phyloP scores from a whole-genome alignment of 2,329 filamentous ascomycete species.

The Lecanicillium sp. region DNA sequence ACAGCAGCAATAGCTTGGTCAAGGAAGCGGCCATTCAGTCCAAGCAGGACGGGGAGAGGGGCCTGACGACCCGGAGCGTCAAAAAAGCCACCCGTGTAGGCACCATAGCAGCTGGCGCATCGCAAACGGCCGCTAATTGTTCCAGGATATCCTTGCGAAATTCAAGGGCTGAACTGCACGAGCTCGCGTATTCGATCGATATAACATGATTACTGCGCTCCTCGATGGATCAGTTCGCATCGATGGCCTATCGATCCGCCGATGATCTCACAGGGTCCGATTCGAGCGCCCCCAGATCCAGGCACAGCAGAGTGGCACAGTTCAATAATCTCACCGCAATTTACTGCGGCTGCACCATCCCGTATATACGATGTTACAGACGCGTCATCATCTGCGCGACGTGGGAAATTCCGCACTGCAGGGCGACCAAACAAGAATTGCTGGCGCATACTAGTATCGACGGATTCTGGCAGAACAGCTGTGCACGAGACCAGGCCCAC shows the following conservation, averaged over 20 bases:
- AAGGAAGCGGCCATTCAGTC: conserved; percentile 74
- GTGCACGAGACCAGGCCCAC: conserved; percentile 14
- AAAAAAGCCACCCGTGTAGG: conserved; percentile 70
- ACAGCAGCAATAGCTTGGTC: conserved; percentile 51
- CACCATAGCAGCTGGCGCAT: conserved; percentile 14
- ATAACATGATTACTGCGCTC: no score
- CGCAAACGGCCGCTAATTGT: not conserved
- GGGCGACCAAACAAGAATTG: no score
- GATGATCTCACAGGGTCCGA: not conserved
- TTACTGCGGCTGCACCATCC: not conserved
- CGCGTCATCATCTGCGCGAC: not conserved
- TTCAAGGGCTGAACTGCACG: conserved; percentile 54
- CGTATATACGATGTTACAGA: not conserved
- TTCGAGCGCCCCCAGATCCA: not conserved
- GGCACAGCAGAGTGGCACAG: not conserved
- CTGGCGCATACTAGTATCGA: no score
- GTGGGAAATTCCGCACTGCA: no score
- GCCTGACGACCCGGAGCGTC: conserved; percentile 68
- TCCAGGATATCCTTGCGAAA: conserved; percentile 57
- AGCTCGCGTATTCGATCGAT: no score
- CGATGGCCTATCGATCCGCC: not conserved
- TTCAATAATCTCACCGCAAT: not conserved
- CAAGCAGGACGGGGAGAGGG: conserved; percentile 66
- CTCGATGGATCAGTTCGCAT: no score
- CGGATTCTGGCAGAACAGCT: no score